phyloP scores from a whole-genome alignment of 192 early-diverging fungal genomes.

The Obelidium mucronatum region DNA sequence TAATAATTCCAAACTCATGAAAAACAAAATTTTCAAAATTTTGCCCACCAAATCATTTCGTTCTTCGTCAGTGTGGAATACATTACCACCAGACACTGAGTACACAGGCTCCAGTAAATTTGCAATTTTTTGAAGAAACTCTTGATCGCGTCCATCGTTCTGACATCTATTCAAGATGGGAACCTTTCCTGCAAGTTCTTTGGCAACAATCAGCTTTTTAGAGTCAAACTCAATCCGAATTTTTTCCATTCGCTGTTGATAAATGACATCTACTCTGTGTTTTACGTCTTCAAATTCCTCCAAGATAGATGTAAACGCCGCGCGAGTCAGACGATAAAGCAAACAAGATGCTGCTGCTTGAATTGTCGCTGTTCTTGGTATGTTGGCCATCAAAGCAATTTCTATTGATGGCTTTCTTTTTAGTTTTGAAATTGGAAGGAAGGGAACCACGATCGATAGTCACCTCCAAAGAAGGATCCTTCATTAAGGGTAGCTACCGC shows the following conservation, averaged over 20 bases:
- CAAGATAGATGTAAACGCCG: conserved; percentile 20
- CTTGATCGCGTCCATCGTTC: conserved; percentile 49
- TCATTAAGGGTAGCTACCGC: conserved; percentile 33
- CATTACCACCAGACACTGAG: conserved; percentile 26
- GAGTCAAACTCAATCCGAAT: conserved; percentile 42
- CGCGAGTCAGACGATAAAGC: conserved; percentile 23
- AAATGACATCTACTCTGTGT: conserved; percentile 34
- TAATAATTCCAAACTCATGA: no score
- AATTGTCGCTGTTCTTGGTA: conserved; percentile 40
- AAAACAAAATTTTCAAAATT: no score
- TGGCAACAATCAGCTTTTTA: conserved; percentile 1
- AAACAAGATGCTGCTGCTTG: conserved; percentile 1
- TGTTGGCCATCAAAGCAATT: conserved; percentile 28
- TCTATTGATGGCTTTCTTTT: no score
- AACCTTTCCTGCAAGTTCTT: conserved; percentile 41
- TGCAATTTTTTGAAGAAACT: conserved; percentile 45
- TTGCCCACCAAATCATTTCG: conserved; percentile 46
- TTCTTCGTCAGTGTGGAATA: conserved; percentile 29
- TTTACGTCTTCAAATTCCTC: conserved; percentile 44
- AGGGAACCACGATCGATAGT: background rate
- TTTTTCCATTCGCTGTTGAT: conserved; percentile 49
- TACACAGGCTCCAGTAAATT: conserved; percentile 21
- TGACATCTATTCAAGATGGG: conserved; percentile 45
- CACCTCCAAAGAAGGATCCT: conserved; percentile 49
- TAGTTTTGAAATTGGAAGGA: background rate